Evolutionary conservation across 1,139 yeast species (phyloP).

Genomic region (Hemisphaericaspora lyxosophila): DNA sequence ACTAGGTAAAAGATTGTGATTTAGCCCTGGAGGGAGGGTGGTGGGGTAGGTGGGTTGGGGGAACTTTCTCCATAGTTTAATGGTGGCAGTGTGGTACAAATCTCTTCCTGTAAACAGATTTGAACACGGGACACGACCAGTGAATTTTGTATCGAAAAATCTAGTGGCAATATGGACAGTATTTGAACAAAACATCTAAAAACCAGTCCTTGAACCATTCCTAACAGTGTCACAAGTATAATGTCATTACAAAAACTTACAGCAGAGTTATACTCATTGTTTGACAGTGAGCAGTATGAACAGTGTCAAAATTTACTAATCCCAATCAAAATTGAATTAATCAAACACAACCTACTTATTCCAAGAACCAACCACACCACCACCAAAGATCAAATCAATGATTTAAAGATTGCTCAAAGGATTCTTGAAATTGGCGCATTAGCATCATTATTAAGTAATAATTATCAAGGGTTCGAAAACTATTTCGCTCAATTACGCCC

Average conservation of each 20-base stretch:
- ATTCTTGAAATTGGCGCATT: conserved; percentile 87
- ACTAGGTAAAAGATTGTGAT: too few relatives aligned
- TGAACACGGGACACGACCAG: too few relatives aligned
- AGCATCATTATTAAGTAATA: conserved; percentile 62
- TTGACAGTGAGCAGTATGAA: conserved; percentile 58
- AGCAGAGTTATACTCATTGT: conserved; percentile 63
- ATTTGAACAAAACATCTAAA: background rate
- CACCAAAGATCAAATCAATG: conserved; percentile 52
- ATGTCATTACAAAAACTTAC: conserved; percentile 58
- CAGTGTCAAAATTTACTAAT: conserved; percentile 64
- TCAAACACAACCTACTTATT: conserved; percentile 73
- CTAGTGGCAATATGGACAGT: conserved; percentile 1
- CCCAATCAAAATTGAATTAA: conserved; percentile 73
- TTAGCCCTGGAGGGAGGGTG: too few relatives aligned
- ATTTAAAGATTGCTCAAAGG: conserved; percentile 74
- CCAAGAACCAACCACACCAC: conserved; percentile 52
- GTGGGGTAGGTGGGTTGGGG: too few relatives aligned
- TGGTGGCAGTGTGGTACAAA: too few relatives aligned
- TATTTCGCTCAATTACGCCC: conserved; percentile 75
- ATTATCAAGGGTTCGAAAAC: conserved; percentile 67
- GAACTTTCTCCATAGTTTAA: too few relatives aligned
- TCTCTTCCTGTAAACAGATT: too few relatives aligned
- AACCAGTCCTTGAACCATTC: too few relatives aligned
- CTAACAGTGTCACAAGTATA: conserved; percentile 3
- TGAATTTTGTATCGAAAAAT: too few relatives aligned